phyloP scores from a whole-genome alignment of 306 rosid species.

The Castanopsis chinensis region DNA sequence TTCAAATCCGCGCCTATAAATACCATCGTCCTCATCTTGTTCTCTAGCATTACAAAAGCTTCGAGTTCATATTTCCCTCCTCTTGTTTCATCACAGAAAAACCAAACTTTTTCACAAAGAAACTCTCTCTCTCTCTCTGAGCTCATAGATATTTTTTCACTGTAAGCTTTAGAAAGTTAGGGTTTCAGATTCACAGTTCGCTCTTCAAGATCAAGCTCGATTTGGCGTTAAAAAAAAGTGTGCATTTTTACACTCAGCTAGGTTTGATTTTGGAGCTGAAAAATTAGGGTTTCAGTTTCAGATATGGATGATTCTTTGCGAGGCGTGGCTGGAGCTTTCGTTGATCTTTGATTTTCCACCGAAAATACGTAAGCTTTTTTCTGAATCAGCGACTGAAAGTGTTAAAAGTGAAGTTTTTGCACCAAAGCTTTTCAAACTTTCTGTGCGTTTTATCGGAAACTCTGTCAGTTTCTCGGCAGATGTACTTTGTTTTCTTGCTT shows the following conservation, averaged over 20 bases:
- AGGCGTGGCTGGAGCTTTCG: neutral
- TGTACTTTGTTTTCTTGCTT: neutral
- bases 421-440: neutral
- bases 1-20: too few species aligned
- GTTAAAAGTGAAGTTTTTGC: neutral
- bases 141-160: too few species aligned
- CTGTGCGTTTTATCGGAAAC: neutral
- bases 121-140: too few species aligned
- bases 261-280: slow-evolving; percentile 5
- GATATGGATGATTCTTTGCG: slow-evolving; percentile 31
- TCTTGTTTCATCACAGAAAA: too few species aligned
- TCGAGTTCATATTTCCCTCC: too few species aligned
- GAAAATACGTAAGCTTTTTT: neutral
- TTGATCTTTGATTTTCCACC: neutral
- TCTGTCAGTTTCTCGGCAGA: neutral
- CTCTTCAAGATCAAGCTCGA: neutral
- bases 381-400: neutral
- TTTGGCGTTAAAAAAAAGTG: neutral
- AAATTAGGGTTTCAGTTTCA: slow-evolving; percentile 13
- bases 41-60: too few species aligned
- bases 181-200: too few species aligned
- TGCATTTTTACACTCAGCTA: neutral
- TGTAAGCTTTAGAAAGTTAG: too few species aligned
- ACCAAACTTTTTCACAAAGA: too few species aligned
- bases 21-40: too few species aligned